These are phyloP conservation scores for Hagleromyces aurorensis DNA, from an alignment of 805 yeast species.

Conservation along the genomic window DNA sequence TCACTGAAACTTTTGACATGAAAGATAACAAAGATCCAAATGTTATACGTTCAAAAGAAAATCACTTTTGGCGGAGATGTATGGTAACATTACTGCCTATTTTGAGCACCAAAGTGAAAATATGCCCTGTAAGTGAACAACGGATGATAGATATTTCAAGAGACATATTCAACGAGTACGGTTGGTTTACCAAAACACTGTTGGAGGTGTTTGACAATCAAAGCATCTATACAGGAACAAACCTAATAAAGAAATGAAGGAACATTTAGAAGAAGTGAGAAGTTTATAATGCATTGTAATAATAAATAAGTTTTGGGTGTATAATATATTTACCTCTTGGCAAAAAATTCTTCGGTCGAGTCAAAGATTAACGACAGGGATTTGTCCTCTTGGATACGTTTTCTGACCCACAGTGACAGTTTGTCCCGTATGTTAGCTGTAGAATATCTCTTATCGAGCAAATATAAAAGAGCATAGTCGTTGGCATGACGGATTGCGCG, in stretches of 20 bases:
- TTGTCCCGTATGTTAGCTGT: slow-evolving; percentile 42
- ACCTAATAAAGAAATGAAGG: slow-evolving; percentile 7
- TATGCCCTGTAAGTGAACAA: slow-evolving; percentile 31
- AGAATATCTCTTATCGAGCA: slow-evolving; percentile 60
- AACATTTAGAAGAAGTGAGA: not conserved
- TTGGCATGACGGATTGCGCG: slow-evolving; percentile 78
- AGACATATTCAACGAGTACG: slow-evolving; percentile 25
- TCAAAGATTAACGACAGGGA: too few relatives aligned
- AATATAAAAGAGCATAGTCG: slow-evolving; percentile 71
- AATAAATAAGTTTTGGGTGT: slow-evolving; percentile 1
- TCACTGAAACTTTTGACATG: slow-evolving; percentile 22
- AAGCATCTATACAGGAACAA: slow-evolving; percentile 27
- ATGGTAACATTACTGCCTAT: slow-evolving; percentile 33
- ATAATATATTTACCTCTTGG: slow-evolving; percentile 1
- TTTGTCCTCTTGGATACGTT: slow-evolving; percentile 34
- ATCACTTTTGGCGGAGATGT: slow-evolving; percentile 34
- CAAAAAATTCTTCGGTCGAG: slow-evolving; percentile 23
- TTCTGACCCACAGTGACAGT: slow-evolving; percentile 67
- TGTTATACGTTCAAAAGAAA: slow-evolving; percentile 17
- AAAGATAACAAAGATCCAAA: slow-evolving; percentile 11
- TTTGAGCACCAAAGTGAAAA: slow-evolving; percentile 27
- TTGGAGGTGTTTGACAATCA: slow-evolving; percentile 18
- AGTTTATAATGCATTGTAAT: slow-evolving; percentile 1
- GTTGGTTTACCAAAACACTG: slow-evolving; percentile 30
- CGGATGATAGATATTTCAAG: slow-evolving; percentile 25